Percentiles rank a stretch among this genome's conserved stretches.
Evolutionary conservation across 352 stramenopile species (phyloP).

Genomic region (Nothophytophthora sp.): DNA sequence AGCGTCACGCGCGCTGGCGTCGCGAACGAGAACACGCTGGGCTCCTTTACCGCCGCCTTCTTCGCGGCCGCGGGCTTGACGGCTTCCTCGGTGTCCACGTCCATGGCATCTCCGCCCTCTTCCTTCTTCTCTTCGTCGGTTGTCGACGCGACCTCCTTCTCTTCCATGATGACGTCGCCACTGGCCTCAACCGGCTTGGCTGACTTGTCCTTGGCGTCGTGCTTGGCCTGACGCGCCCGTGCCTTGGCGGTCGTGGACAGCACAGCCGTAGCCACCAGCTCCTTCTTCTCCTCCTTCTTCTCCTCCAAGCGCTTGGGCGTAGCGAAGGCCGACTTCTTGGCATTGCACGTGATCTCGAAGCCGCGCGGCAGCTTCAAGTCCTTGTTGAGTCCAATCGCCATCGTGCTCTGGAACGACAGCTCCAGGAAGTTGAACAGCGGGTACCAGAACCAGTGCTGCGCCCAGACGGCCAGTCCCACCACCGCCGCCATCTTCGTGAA

Average conservation of each 20-base stretch:
- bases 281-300: constrained; percentile 99
- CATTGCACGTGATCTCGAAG: constrained; percentile 93
- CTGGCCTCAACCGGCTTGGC: constrained; percentile 43
- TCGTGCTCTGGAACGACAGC: constrained; percentile 96
- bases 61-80: constrained; percentile 40
- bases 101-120: constrained; percentile 53
- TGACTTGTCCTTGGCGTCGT: constrained; percentile 88
- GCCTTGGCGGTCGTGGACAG: constrained; percentile 98
- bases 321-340: constrained; percentile 96
- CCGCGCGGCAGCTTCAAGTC: constrained; percentile 97
- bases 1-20: constrained; percentile 95
- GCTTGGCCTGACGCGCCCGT: constrained; percentile 93
- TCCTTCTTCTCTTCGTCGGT: constrained; percentile 56
- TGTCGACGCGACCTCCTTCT: constrained; percentile 35
- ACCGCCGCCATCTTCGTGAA: constrained; percentile 98
- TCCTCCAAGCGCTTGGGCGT: constrained; percentile 98
- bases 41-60: constrained; percentile 89
- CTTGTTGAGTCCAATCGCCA: constrained; percentile 97
- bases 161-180: constrained; percentile 54
- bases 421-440: constrained; percentile 98
- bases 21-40: constrained; percentile 90
- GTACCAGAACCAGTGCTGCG: constrained; percentile 99
- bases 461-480: constrained; percentile 96
- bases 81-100: constrained; percentile 63
- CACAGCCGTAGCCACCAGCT: constrained; percentile 96